Base-by-base conservation (phyloP, 208 protist genomes). In the Plasmodiophora brassicae region DNA sequence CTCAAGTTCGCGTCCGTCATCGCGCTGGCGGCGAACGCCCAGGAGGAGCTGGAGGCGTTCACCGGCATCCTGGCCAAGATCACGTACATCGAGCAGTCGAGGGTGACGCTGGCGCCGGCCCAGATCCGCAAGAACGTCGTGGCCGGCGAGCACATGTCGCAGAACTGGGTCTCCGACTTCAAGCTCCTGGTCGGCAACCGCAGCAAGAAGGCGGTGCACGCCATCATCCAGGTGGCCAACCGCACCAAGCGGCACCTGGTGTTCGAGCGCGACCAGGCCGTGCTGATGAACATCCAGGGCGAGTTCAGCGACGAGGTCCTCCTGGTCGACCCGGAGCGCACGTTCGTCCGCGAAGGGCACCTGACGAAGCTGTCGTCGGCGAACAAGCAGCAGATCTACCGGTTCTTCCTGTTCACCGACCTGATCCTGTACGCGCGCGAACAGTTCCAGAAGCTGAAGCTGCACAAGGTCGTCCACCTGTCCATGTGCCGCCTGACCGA, bases 361-460 rank as follows among this genome's bases (percentile, higher is more conserved):
- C 65, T 78, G 10, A 78, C 65, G 14, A 78, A 78, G 41, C 10
- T 78, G 65, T 78, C 65, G 20, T 78, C 65, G 10, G 65, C 32
- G n/a, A 78, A 38, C n/a, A 5, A 38, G n/a, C 65, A 44, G n/a
- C 65, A 78, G n/a, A 5, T 78, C 32, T 78, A 78, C n/a, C 32
- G 65, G 65, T 78, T 78, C n/a, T 78, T 78, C n/a, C 65, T 78
- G 14, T 78, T 78, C n/a, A 78, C 65, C 20, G 65, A 78, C 41
- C n/a, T 78, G 20, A 32, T 78, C 32, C n/a, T 78, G 5, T 78
- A 78, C 41, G 65, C 65, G n/a, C 5, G 65, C 20, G 65, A 78
- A 32, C 65, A 78, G 65, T 78, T 78, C n/a, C 65, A 78, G 65
- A 78, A 78, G 65, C n/a, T 78, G 65, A 78, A 78, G 41, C 5